These are phyloP conservation scores for Aspergillus nidulans DNA, from an alignment of 495 filamentous ascomycete genomes.

Conservation along the genomic window DNA sequence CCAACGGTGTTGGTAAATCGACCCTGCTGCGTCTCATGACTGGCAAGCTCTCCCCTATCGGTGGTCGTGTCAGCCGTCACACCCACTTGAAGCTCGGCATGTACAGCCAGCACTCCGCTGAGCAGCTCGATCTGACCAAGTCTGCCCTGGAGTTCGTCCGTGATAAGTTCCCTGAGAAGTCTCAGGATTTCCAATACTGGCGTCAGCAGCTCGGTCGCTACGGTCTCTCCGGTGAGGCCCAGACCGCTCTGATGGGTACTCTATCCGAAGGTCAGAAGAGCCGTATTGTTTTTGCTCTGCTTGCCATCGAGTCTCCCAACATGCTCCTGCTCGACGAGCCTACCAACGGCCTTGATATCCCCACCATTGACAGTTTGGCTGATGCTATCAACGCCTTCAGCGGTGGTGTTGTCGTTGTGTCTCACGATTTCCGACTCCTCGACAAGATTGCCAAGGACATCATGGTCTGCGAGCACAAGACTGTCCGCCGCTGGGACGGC, in stretches of 20 bases:
- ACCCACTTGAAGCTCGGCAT: conserved; percentile 97
- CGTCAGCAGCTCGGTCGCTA: conserved; percentile 94
- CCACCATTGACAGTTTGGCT: conserved; percentile 94
- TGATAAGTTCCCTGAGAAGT: conserved; percentile 84
- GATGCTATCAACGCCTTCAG: conserved; percentile 96
- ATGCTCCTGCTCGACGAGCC: conserved; percentile 98
- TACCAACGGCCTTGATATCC: conserved; percentile 99
- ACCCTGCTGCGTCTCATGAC: conserved; percentile 97
- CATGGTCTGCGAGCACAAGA: conserved; percentile 96
- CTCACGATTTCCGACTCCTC: conserved; percentile 96
- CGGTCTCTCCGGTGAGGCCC: conserved; percentile 82
- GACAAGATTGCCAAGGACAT: conserved; percentile 99
- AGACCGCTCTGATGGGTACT: conserved; percentile 97
- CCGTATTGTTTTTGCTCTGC: conserved; percentile 93
- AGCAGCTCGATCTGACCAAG: conserved; percentile 97
- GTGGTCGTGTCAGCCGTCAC: conserved; percentile 78
- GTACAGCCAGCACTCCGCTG: conserved; percentile 96
- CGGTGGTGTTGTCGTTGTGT: conserved; percentile 96
- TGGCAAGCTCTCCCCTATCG: conserved; percentile 82
- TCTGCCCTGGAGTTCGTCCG: conserved; percentile 95
- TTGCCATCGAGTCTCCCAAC: conserved; percentile 95
- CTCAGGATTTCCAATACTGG: conserved; percentile 99
- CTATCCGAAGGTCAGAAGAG: conserved; percentile 96
- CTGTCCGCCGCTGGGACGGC: conserved; percentile 83
- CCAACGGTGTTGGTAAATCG: conserved; percentile 99